Evolutionary conservation across 495 filamentous ascomycete genomes (phyloP), one percentile per base, ranked within the genome.

Genomic region (Penicillium fimorum): DNA sequence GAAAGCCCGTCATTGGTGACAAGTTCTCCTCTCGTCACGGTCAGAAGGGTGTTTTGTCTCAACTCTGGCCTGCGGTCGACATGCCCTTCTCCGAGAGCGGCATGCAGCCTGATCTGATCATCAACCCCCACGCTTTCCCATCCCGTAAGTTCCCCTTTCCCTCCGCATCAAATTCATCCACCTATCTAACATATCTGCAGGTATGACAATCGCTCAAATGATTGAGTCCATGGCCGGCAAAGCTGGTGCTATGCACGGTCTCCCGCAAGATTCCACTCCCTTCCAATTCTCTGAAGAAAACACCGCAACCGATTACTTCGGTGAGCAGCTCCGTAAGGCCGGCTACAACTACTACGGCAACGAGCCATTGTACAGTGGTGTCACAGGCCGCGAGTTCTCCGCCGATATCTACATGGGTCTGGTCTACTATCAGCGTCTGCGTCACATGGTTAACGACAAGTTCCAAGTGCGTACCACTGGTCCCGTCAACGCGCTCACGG

Each of bases 361-460:
- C 66, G 94, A 98, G 76, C 94, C 94, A 5, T 93, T 98, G 82
- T 98, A 98, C 75, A 89, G 84, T 40, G 94, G 94, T 13, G 93
- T 98, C 69, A 97, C 94, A 0, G 94, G 94, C 56, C 85, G 92
- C 63, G 94, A 97, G 72, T 85, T 98, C 18, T 83, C 86, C 24
- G 93, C 91, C 9, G 94, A 98, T 72, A 98, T 98, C 69, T 98
- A 95, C 75, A 85, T 97, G 58, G 94, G 94, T 24, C 83, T 96
- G 48, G 94, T 98, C 55, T 96, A 96, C 79, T 98, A 98, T 80
- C 94, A 98, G 70, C 87, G 94, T 67, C 80, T 98, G 48, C 82
- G 94, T 67, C 94, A 98, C 84, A 98, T 98, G 94, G 94, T 98
- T 20, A 96, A 96, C 80, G 94, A 98, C 72, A 98, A 98, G 73